Base-by-base conservation (phyloP, 2,329 filamentous ascomycete species). In the Microsporum audouinii region DNA sequence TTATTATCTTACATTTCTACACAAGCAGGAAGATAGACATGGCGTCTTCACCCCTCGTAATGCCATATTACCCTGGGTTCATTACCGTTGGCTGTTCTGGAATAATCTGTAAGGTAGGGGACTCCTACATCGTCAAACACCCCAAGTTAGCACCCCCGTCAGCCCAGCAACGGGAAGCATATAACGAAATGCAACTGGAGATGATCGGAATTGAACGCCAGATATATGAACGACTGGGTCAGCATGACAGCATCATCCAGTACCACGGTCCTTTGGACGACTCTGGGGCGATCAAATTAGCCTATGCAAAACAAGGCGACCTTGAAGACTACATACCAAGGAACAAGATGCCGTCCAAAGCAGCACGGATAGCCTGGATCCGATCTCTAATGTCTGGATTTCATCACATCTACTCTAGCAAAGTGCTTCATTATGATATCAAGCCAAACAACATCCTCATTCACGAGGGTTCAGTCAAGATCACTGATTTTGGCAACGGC, bases 191-290 rank as follows among this genome's bases (percentile, higher is more conserved):
- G 3, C 49, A 29, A 2, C 57, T 60, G 3, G 17, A 61, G 12
- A 27, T 58, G 3, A 63, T 65, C 53, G 27, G 17, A 39, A 17
- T 31, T 8, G 63, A 65, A 38, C 33, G 62, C 58, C 57, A 43
- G 31, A 66, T 66, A 33, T 66, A 66, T 34, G 65, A 66, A 41
- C 64, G 63, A 33, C 58, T 66, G 10, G 65, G 65, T 3, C 29
- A 2, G 10, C 64, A 65, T 49, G 61, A 63, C 17, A 64, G 65
- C 14, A 60, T 66, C 47, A 59, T 66, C 39, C 12, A n/a, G 6
- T 66, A 66, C 45, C 31, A 57, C 31, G 65, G 65, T 47, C 39
- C 58, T 36, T 39, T 29, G 0, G 57, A 63, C 12, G 55, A 63
- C 3, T 41, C 53, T 17, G 64, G 65, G 10, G 62, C 64, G 17